Evolutionary conservation across 2,329 filamentous ascomycete species (phyloP).

Genomic region (Ampelomyces quisqualis): DNA sequence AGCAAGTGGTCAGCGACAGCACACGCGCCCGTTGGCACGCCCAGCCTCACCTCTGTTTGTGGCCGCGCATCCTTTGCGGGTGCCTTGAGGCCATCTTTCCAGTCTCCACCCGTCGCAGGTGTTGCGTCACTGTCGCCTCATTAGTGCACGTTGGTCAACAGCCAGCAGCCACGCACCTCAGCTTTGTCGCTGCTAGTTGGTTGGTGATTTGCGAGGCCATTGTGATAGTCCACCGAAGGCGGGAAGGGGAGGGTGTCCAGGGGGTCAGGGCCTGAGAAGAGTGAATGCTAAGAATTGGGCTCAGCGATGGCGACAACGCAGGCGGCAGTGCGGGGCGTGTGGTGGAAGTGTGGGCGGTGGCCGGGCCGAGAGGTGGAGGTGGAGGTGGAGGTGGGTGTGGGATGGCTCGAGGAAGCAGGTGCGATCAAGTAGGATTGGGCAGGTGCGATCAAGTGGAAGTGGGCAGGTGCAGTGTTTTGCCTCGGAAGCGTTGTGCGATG

Average conservation of each 20-base stretch:
- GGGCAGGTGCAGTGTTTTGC: conserved; percentile 14
- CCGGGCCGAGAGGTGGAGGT: conserved; percentile 16
- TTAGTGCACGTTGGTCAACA: conserved; percentile 10
- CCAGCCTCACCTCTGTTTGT: conserved; percentile 69
- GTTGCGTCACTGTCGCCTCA: conserved; percentile 47
- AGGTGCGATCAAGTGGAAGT: conserved; percentile 7
- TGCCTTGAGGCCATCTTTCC: conserved; percentile 72
- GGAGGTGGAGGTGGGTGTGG: conserved; percentile 14
- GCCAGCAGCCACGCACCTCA: conserved; percentile 44
- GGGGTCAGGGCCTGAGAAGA: conserved; percentile 15
- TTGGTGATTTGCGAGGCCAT: conserved; percentile 56
- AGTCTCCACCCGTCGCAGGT: conserved; percentile 60
- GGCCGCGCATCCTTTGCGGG: conserved; percentile 73
- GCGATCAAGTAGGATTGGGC: conserved; percentile 8
- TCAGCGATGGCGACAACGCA: conserved; percentile 22
- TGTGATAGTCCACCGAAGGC: conserved; percentile 34
- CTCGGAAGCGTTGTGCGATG: conserved; percentile 15
- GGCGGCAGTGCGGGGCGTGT: conserved; percentile 19
- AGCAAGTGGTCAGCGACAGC: conserved; percentile 7
- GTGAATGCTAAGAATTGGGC: conserved; percentile 11
- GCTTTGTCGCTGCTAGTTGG: conserved; percentile 58
- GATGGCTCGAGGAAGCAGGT: conserved; percentile 15
- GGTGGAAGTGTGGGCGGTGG: conserved; percentile 14
- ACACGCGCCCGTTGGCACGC: neutral
- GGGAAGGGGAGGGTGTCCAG: conserved; percentile 14